Evolutionary conservation across 164 flowering plant genomes (phyloP), one percentile per base, ranked within the genome.

Genomic region (Houttuynia cordata): DNA sequence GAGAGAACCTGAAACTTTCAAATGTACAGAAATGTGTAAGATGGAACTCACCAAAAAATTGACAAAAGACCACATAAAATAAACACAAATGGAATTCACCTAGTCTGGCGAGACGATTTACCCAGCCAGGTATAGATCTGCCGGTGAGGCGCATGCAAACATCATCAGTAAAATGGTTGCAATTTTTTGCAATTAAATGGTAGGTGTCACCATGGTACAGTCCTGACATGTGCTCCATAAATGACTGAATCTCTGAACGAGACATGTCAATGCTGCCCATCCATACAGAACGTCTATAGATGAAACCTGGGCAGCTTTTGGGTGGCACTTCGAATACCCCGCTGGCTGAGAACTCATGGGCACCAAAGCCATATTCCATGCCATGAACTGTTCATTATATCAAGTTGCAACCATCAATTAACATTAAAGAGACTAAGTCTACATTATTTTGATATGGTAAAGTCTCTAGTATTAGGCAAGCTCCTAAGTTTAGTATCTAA

Each of bases 311-410:
- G 65, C 96, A 92, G 67, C 83, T 74, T 78, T 74, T 92, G 52
- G 98, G 98, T 65, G 85, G 93, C 70, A 88, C 98, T 68, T 92
- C 98, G 58, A 92, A 92, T 57, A 92, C 85, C 40, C 98, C 98
- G 73, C 95, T 92, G 24, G 80, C 79, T 47, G 93, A 64, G 72
- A 74, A 87, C 60, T 92, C 96, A 68, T 92, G 98, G 24, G 95
- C 96, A 72, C 98, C 98, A 76, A 80, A 92, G 39, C 79, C 96
- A 74, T 84, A 92, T 66, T 92, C 96, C 85, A 80, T 37, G 24
- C 87, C 98, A 76, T 92, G 89, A 10, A 71, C 96, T 92, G 83
- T 23, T 45, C 2, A 45, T 45, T 17, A 45, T 17, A 45, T 45
- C 17, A 45, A 45, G 49, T 45, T 10, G n/a, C n/a, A n/a, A n/a